Evolutionary conservation across 306 rosid species (phyloP), one percentile per base, ranked within the genome.

Genomic region (Cajanus cajan): DNA sequence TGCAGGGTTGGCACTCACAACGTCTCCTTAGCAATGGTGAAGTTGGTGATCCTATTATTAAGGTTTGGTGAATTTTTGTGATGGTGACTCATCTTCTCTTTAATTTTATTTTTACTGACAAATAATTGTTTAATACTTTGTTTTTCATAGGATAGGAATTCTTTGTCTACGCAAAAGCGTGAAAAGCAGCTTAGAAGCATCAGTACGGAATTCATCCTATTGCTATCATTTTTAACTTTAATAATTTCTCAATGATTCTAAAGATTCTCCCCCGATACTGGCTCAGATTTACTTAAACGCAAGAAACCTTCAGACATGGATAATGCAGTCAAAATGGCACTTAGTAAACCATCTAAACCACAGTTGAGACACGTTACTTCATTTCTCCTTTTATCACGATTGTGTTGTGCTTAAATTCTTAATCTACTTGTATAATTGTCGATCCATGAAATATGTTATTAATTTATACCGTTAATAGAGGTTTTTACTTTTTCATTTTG

Each of bases 1-100:
- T 96, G 99, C 98, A 92, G 77, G 98, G 99, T 81, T 93, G 99
- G 99, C 99, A 96, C 79, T 96, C 99, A 16, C 97, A 94, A 55
- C 96, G 97, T 70, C 90, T 96, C 82, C 94, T 91, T 41, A 94
- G 96, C 75, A 90, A 91, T 66, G 99, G 98, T 78, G 98, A 93
- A 93, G 97, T 91, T 78, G 87, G 96, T 78, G 99, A 93, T 69
- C 99, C 99, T 24, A 89, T 93, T 79, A 91, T 93, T 45, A 95
- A 93, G 97, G 99, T 95, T 51, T 83, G 86, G 34, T 72, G 65
- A 33, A 83, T 58, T 71, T 79, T 36, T 65, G 63, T 68, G 15
- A 8, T 12, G 5, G 21, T 45, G 70, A 78, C 87, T 74, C 33
- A 15, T 45, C 70, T 71, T 73, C 40, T 87, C 19, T 70, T 7